Conservation (phyloP, 2,329 filamentous ascomycete species). For the Ophiosphaerella narmari region DNA sequence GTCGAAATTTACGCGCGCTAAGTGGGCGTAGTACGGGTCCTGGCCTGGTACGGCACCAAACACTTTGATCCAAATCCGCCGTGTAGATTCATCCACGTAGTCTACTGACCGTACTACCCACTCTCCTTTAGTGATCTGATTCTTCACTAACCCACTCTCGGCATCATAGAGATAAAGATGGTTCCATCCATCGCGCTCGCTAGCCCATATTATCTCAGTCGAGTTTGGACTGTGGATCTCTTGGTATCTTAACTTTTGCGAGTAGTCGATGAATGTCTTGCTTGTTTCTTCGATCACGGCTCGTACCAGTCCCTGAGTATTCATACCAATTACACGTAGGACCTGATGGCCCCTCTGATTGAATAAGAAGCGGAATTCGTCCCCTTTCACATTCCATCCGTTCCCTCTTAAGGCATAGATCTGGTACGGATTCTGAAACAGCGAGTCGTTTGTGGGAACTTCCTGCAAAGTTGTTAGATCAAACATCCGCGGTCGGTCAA, state of each 20-base stretch:
- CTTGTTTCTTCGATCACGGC: constrained; percentile 27
- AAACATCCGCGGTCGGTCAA: constrained; percentile 26
- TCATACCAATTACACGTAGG: constrained; percentile 28
- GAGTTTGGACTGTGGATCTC: constrained; percentile 12
- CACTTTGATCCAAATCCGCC: constrained; percentile 26
- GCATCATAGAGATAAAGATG: constrained; percentile 34
- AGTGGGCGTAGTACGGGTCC: constrained; percentile 31
- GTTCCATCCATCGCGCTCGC: constrained; percentile 35
- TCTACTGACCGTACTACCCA: constrained; percentile 30
- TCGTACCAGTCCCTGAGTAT: constrained; percentile 22
- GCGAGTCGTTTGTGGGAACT: constrained; percentile 16
- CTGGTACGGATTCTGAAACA: constrained; percentile 25
- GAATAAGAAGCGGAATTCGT: constrained; percentile 30
- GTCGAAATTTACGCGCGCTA: constrained; percentile 33
- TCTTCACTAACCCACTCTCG: constrained; percentile 42
- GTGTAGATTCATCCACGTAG: constrained; percentile 25
- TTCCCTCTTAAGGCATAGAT: constrained; percentile 9
- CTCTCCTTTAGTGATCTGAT: constrained; percentile 48
- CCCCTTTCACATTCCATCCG: constrained; percentile 27
- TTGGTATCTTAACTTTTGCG: constrained; percentile 18
- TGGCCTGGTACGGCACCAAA: constrained; percentile 26
- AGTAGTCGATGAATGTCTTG: constrained; percentile 31
- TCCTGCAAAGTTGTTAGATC: constrained; percentile 21
- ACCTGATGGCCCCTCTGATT: constrained; percentile 29
- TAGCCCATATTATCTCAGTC: constrained; percentile 30